Base-by-base conservation (phyloP, 805 yeast species). In the Myxozyma neglecta region DNA sequence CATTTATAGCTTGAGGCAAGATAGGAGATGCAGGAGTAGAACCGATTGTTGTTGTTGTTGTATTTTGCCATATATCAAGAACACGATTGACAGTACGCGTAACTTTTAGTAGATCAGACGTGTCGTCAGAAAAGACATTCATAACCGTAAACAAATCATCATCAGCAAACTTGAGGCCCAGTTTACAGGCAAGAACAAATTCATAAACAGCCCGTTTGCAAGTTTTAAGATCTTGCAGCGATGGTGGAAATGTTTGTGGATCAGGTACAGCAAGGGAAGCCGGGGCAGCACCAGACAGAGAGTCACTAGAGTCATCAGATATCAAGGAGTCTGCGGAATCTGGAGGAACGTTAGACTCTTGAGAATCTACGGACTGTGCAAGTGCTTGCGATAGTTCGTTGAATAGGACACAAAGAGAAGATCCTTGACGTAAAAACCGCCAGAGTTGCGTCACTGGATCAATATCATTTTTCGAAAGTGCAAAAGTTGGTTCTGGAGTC, bases 361-460 rank as follows among this genome's bases (percentile, higher is more conserved):
- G 24, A 14, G 24, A 34, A 32, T 42, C 42, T 57, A 81, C 80
- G 46, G 79, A 73, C 45, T 76, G 74, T 43, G 80, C 80, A 1
- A 87, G 86, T 57, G 80, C 80, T n/a, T 34, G 34, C 9, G 55
- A 32, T 20, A 90, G 80, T 13, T 85, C 78, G 75, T 94, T 93
- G 78, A 88, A 90, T 7, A 93, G 77, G 46, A 90, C 82, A 74
- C 98, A 92, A 46, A 94, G 78, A 3, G 98, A 96, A 1, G 96
- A 87, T 10, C 98, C 99, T 70, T 89, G 90, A 70, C 93, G 96
- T 70, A 94, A 86, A 39, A 94, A 77, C 67, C 90, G 86, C 85
- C 97, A 89, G 47, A 94, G 73, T 65, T 90, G 92, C 1, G 97
- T 90, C 1, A 89, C 97, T 2, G 98, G 97, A 73, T 94, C 99